Conservation (phyloP, 768 basidiomycete species). For the Panaeolus cyanescens region DNA sequence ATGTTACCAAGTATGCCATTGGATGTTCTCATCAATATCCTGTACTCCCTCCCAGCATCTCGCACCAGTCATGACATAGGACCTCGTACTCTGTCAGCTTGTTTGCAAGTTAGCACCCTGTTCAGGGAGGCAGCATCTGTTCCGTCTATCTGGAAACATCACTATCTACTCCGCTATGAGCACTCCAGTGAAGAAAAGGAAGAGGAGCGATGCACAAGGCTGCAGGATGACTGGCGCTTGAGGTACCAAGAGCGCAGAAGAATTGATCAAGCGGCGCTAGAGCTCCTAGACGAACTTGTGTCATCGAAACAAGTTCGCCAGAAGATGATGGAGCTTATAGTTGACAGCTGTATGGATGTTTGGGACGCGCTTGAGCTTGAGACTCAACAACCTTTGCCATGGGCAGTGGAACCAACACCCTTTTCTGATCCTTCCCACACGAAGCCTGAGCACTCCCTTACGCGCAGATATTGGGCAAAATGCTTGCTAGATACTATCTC, state of each 20-base stretch:
- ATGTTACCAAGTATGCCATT: constrained; percentile 25
- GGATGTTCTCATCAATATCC: constrained; percentile 29
- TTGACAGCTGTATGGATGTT: constrained; percentile 49
- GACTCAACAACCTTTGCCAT: constrained; percentile 35
- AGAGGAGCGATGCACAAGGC: constrained; percentile 25
- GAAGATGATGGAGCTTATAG: constrained; percentile 37
- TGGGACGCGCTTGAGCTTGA: constrained; percentile 55
- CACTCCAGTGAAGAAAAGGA: constrained; percentile 40
- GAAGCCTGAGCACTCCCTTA: constrained; percentile 11
- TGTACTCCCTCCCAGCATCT: constrained; percentile 19
- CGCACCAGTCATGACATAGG: constrained; percentile 23
- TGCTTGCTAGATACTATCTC: constrained; percentile 44
- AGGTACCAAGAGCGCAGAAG: constrained; percentile 47
- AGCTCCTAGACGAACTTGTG: constrained; percentile 43
- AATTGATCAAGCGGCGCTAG: constrained; percentile 43
- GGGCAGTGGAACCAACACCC: background rate
- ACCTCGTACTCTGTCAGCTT: constrained; percentile 37
- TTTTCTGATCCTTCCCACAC: background rate
- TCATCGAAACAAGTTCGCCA: constrained; percentile 36
- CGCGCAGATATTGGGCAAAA: constrained; percentile 52
- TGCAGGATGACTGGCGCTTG: constrained; percentile 43
- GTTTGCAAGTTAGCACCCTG: constrained; percentile 35
- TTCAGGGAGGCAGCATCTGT: constrained; percentile 47
- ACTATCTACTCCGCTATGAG: constrained; percentile 52
- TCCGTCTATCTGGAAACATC: constrained; percentile 49